phyloP scores from a whole-genome alignment of 257 asterid species.

The Capsicum chinense region DNA sequence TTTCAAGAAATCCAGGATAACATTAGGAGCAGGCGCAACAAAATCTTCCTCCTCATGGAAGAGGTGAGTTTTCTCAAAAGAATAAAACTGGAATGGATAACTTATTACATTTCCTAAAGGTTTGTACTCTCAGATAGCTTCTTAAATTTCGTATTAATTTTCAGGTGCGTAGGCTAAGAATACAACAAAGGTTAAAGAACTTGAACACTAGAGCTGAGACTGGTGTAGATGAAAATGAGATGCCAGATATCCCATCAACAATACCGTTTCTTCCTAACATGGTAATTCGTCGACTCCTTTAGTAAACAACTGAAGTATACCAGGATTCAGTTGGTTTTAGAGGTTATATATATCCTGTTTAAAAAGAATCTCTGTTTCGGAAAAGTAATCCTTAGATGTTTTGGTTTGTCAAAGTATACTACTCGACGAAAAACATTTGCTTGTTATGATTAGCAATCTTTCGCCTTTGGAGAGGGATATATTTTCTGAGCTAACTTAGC shows the following conservation, averaged over 20 bases:
- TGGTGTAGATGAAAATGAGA: conserved; percentile 64
- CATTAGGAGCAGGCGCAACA: conserved; percentile 79
- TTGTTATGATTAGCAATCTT: background rate
- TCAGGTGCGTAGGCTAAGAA: conserved; percentile 85
- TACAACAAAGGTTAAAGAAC: conserved; percentile 72
- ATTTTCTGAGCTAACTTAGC: background rate
- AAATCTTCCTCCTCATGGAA: conserved; percentile 92
- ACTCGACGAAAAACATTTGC: background rate
- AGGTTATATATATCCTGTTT: background rate
- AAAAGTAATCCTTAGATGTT: background rate
- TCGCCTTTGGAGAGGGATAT: background rate
- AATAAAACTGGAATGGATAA: background rate
- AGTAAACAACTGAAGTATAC: background rate
- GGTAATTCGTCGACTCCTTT: conserved; percentile 51
- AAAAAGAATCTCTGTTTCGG: background rate
- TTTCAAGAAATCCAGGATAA: conserved; percentile 85
- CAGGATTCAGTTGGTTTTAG: background rate
- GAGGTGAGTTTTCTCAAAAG: conserved; percentile 57
- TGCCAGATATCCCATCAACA: conserved; percentile 89
- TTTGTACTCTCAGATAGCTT: background rate
- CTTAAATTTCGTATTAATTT: background rate
- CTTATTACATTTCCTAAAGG: background rate
- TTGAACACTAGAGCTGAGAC: conserved; percentile 38
- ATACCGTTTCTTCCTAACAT: conserved; percentile 89
- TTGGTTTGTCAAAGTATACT: background rate